Evolutionary conservation across 2,329 filamentous ascomycete species (phyloP).

Genomic region (Epichloe gansuensis): DNA sequence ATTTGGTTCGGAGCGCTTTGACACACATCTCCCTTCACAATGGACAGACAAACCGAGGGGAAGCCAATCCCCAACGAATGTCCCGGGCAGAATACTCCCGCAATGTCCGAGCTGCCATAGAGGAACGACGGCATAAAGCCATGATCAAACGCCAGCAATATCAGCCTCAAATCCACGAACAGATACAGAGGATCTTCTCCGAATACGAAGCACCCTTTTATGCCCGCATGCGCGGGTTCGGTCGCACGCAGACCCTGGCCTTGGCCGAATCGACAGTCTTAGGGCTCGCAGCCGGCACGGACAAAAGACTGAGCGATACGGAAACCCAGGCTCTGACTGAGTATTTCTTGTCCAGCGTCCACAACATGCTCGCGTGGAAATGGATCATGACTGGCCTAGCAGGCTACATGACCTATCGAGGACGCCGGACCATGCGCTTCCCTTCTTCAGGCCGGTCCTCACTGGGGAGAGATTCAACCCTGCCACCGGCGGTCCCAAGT

Average conservation of each 20-base stretch:
- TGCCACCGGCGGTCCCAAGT: slow-evolving; percentile 17
- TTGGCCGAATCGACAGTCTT: slow-evolving; percentile 17
- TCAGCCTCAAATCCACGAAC: slow-evolving; percentile 18
- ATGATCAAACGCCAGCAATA: slow-evolving; percentile 18
- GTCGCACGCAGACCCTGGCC: slow-evolving; percentile 16
- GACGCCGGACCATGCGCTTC: slow-evolving; percentile 25
- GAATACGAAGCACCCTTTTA: slow-evolving; percentile 22
- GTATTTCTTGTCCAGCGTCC: slow-evolving; percentile 19
- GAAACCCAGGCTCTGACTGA: slow-evolving; percentile 25
- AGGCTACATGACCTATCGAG: slow-evolving; percentile 14
- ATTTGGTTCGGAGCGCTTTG: neutral
- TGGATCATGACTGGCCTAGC: slow-evolving; percentile 16
- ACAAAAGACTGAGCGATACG: slow-evolving; percentile 21
- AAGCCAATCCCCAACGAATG: slow-evolving; percentile 18
- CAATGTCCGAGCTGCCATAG: slow-evolving; percentile 17
- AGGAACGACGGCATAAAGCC: slow-evolving; percentile 20
- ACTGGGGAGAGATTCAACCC: slow-evolving; percentile 17
- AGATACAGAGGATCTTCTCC: slow-evolving; percentile 19
- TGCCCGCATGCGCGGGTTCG: slow-evolving; percentile 18
- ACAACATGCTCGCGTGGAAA: slow-evolving; percentile 19
- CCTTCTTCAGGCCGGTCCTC: slow-evolving; percentile 25
- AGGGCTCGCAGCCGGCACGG: slow-evolving; percentile 17
- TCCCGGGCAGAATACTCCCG: slow-evolving; percentile 11
- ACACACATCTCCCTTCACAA: neutral
- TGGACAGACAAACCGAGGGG: slow-evolving; percentile 9